Base-by-base conservation (phyloP, 257 asterid species). In the Hygrophila difformis region DNA sequence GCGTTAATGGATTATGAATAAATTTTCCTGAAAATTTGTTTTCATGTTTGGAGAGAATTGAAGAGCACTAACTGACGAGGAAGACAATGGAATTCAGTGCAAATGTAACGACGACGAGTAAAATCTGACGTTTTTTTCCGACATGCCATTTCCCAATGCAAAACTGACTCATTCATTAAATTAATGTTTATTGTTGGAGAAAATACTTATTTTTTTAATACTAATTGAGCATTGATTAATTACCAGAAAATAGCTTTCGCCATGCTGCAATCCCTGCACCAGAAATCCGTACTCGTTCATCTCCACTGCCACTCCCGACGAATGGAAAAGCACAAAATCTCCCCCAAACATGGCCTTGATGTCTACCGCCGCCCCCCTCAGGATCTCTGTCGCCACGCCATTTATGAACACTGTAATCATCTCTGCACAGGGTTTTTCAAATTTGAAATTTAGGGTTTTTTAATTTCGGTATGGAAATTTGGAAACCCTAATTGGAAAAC, bases 221-320 rank as follows among this genome's bases (percentile, higher is more conserved):
- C 4, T 26, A 26, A 26, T 26, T 26, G 4, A 26, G 8, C 8
- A 26, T 26, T 3, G 8, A 26, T 26, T 5, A 39, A 10, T 71
- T 64, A 84, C 95, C 93, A 80, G 83, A 62, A 74, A 80, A 59
- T 84, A 84, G 77, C 81, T 75, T 59, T 84, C 84, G 3, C 93
- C 93, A 41, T 75, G 86, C 63, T 71, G 76, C 72, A 84, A 69
- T 41, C 75, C 61, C 56, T 77, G 84, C 49, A 64, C 41, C 37
- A 78, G 46, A 49, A 70, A 48, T 15, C 95, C 95, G 35, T 59
- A 68, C 18, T 81, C 81, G 37, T 81, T 75, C 44, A 67, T 69
- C n/a, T 71, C 56, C 5, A 77, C 48, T 9, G 82, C 84, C 12
- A 71, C 20, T 39, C 95, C 89, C 8, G 95, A 75, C 14, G 82